Evolutionary conservation across 2,329 filamentous ascomycete species (phyloP), one percentile per base, ranked within the genome.

Genomic region (Aspergillus phoenicis): DNA sequence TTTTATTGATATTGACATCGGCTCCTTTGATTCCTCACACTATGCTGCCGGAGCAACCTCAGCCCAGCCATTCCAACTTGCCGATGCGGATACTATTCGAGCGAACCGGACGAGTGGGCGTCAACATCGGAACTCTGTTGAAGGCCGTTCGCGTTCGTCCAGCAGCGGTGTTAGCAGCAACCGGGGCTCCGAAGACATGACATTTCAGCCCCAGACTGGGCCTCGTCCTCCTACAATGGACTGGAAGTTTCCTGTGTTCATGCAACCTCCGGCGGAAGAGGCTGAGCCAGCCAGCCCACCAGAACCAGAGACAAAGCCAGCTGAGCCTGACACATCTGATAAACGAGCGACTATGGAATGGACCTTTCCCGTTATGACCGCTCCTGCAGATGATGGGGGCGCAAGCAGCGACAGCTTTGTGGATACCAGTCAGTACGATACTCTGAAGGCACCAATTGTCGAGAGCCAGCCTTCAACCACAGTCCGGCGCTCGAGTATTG

Each of bases 1-100:
- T 0, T 79, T 80, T 38, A 79, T 82, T 43, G 80, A 85, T 79
- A 85, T 87, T 59, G 85, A 88, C 67, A 78, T 89, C 39, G 85
- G 79, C 15, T 78, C 79, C 8, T 82, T 81, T 62, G 80, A 82
- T 62, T 78, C 78, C 8, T 72, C 77, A 1, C 79, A 81, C 57
- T 82, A 87, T 69, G 82, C 81, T 43, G 84, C 83, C 17, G 80
- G 76, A 24, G 78, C 83, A 38, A 81, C 82, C 8, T 78, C 81
- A 8, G 79, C 82, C 51, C 81, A 83, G 17, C 78, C 78, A 13
- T 81, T 84, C 68, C 78, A 84, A 65, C 75, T 84, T 56, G 78
- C 81, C 17, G 78, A 83, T 68, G 77, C 81, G 6, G 80, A 84
- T 45, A 88, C 85, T 1, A 78, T 87, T 57, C 83, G 81, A 61